Evolutionary conservation across 2,329 filamentous ascomycete genomes (phyloP).

Genomic region (Xylariaceae sp.): DNA sequence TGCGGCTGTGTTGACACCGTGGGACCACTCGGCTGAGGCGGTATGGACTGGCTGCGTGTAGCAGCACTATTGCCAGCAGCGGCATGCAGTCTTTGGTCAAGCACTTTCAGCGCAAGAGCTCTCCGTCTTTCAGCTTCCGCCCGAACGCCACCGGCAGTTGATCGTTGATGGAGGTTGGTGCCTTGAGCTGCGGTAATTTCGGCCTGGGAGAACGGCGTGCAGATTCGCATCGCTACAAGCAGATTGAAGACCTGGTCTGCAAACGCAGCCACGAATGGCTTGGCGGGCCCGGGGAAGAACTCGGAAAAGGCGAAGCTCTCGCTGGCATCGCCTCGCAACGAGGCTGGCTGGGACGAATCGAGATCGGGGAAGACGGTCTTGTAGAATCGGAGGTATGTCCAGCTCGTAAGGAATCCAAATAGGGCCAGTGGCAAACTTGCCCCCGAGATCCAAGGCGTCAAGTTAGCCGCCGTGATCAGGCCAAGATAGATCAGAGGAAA

Average conservation of each 20-base stretch:
- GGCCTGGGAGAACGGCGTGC: constrained; percentile 77
- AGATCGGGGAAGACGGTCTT: constrained; percentile 69
- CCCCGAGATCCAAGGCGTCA: constrained; percentile 56
- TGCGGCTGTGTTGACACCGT: constrained; percentile 54
- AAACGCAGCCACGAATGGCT: constrained; percentile 70
- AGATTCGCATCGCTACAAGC: constrained; percentile 70
- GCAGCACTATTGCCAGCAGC: constrained; percentile 60
- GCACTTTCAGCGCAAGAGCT: constrained; percentile 80
- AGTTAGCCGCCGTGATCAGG: constrained; percentile 60
- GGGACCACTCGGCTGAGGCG: constrained; percentile 47
- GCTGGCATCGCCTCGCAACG: constrained; percentile 82
- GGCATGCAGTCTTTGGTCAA: constrained; percentile 89
- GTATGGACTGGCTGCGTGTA: constrained; percentile 35
- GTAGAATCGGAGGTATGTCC: constrained; percentile 96
- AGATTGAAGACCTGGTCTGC: constrained; percentile 68
- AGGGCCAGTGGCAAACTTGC: constrained; percentile 74
- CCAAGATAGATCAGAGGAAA: constrained; percentile 69
- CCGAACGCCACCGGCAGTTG: constrained; percentile 63
- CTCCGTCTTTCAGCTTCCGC: constrained; percentile 89
- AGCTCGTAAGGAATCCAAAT: constrained; percentile 79
- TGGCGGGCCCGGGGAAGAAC: constrained; percentile 83
- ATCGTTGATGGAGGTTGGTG: constrained; percentile 51
- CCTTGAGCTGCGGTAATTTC: constrained; percentile 73
- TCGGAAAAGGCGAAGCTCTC: constrained; percentile 95
- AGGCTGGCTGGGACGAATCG: constrained; percentile 53